Base-by-base conservation (phyloP, 768 basidiomycete genomes). In the Tylopilus rubrobrunneus region DNA sequence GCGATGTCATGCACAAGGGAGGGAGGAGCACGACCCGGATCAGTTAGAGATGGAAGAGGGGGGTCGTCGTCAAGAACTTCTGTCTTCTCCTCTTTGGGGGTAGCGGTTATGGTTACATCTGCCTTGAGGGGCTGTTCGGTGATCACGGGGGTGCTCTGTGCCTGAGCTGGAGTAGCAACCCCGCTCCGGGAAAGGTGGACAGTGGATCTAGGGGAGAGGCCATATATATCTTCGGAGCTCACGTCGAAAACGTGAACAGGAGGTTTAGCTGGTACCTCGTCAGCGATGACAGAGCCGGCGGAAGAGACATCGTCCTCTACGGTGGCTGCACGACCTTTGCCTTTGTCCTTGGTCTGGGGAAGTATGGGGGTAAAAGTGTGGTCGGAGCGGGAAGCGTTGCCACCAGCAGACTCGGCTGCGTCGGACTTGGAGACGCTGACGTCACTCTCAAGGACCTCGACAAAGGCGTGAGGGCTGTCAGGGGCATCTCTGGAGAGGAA, bases 1-100 rank as follows among this genome's bases (percentile, higher is more conserved):
- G 87, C 83, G 39, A 92, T 63, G 57, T 92, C 90, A 50, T 80
- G 72, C 3, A 82, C 75, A 51, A 91, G 72, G 7, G 84, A 83
- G 15, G 79, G 67, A 39, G 70, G 59, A 27, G 67, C 47, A 21
- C 56, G 57, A 10, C 55, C 49, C 27, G 67, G 56, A 28, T 68
- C 53, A 50, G 68, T 78, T 45, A 81, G 49, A 21, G 78, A 70
- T 29, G 82, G 79, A 40, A 81, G 73, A 41, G 81, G 78, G 9
- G 82, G 79, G 57, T 82, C 82, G 28, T 74, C 62, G 19, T 65
- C 67, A 19, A 52, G 43, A 23, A 52, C 48, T 17, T 56, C 59
- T 12, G 45, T 27, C 52, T 43, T 56, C 9, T 51, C 55, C 41
- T 61, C 61, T 47, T 46, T 49, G 34, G 54, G 43, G 12, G 48